Base-by-base conservation (phyloP, 2,329 filamentous ascomycete species). In the Aspergillus calidoustus region DNA sequence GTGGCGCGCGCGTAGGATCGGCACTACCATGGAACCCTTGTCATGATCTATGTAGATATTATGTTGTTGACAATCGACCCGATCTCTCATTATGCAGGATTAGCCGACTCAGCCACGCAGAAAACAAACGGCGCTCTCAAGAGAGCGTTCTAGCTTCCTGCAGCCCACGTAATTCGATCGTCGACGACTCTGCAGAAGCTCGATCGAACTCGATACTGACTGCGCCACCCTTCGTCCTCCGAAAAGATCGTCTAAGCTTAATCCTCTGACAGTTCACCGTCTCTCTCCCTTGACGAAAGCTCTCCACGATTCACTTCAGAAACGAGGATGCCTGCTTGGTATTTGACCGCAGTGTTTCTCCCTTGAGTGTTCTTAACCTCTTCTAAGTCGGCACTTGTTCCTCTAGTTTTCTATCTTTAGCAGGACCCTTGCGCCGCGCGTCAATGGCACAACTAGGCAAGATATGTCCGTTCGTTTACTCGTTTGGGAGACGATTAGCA, bases 301-400 rank as follows among this genome's bases (percentile, higher is more conserved):
- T 13, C 41, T 38, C 23, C 23, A 30, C 7, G 17, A 34, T 52
- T 8, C 15, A 30, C 15, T 43, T 11, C 30, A 52, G 48, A 54
- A 61, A 61, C 49, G 15, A 52, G 31, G 54, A 31, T 61, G 59
- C 59, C 59, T 61, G 59, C 59, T 61, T 61, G 59, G 59, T 57
- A 41, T 61, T 61, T 46, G 28, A 57, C 54, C 54, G 59, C 54
- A 61, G 59, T 19, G 17, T 59, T 28, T 28, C 28, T 4, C 15
- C 15, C 4, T 30, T 38, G 34, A 41, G 15, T 13, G 11, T 41
- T 15, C 15, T 41, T 15, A 41, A 6, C 7, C 34, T 19, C 4
- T 52, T n/a, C 23, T 11, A 52, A 52, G 25, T 7, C 7, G 19
- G 8, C 22, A n/a, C 52, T 13, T 48, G 49, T 54, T 53, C 19